Evolutionary conservation across 23 red algal species (phyloP).

Genomic region (Gracilaria gracilis): DNA sequence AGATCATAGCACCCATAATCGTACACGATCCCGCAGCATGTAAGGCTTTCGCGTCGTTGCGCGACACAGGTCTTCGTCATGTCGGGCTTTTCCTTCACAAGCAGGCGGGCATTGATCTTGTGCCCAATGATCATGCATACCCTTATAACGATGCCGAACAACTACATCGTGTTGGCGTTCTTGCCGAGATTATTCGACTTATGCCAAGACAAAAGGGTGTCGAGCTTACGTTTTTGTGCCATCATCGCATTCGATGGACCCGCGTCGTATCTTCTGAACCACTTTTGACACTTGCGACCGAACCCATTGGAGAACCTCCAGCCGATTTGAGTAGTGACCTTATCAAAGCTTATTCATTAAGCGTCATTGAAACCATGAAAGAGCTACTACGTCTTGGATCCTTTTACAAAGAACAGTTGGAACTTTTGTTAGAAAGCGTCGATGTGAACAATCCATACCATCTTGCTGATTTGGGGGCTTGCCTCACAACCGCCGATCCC

Average conservation of each 20-base stretch:
- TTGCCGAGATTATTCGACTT: constrained; percentile 88
- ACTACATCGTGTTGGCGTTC: constrained; percentile 89
- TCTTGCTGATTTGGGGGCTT: constrained; percentile 96
- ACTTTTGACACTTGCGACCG: constrained; percentile 81
- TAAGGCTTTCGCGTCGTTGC: constrained; percentile 81
- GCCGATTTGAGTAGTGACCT: constrained; percentile 75
- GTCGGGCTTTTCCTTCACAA: constrained; percentile 91
- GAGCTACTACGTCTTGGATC: constrained; percentile 87
- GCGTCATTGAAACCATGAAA: constrained; percentile 90
- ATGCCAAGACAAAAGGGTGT: constrained; percentile 89
- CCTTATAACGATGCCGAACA: constrained; percentile 68
- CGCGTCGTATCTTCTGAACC: constrained; percentile 66
- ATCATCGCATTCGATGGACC: constrained; percentile 92
- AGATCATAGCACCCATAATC: constrained; percentile 85
- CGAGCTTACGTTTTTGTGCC: constrained; percentile 94
- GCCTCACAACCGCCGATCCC: constrained; percentile 93
- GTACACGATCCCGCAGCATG: constrained; percentile 88
- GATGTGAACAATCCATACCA: constrained; percentile 97
- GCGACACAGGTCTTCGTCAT: constrained; percentile 82
- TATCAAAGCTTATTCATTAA: constrained; percentile 91
- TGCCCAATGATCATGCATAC: constrained; percentile 46
- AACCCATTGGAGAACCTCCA: constrained; percentile 81
- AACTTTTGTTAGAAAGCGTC: constrained; percentile 87
- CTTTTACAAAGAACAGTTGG: constrained; percentile 97
- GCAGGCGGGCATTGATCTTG: constrained; percentile 73